phyloP scores from a whole-genome alignment of 768 basidiomycete species.

The Tricholoma terreum region DNA sequence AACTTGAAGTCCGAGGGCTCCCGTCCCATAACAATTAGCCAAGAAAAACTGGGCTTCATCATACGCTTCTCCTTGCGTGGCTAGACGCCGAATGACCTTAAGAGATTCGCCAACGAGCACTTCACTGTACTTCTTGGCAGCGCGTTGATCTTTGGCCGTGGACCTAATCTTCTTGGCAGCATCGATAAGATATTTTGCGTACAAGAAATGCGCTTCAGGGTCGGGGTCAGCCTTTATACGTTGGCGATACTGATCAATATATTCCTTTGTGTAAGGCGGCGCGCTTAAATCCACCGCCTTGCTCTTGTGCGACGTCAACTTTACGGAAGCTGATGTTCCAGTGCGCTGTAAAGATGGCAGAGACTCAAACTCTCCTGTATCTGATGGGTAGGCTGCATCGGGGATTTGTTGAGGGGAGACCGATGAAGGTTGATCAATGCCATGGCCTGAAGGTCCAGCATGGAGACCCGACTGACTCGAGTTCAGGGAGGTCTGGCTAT shows the following conservation, averaged over 20 bases:
- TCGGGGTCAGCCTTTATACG: conserved; percentile 98
- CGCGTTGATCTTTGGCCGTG: conserved; percentile 70
- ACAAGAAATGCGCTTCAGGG: conserved; percentile 95
- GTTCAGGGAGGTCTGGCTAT: conserved; percentile 24
- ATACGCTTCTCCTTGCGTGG: conserved; percentile 88
- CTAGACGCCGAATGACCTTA: conserved; percentile 89
- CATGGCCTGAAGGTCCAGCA: conserved; percentile 13
- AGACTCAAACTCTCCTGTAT: conserved; percentile 52
- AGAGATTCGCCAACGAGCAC: conserved; percentile 82
- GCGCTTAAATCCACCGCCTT: conserved; percentile 81
- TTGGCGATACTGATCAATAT: conserved; percentile 96
- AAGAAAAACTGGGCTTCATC: conserved; percentile 98
- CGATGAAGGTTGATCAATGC: conserved; percentile 16
- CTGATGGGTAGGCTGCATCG: conserved; percentile 5
- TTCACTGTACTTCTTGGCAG: conserved; percentile 90
- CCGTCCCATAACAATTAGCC: conserved; percentile 95
- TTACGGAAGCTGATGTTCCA: conserved; percentile 54
- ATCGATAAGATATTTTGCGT: conserved; percentile 98
- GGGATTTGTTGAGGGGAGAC: conserved; percentile 21
- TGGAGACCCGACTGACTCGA: conserved; percentile 33
- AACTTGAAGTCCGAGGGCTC: conserved; percentile 90
- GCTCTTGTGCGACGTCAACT: conserved; percentile 58
- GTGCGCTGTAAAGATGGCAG: conserved; percentile 57
- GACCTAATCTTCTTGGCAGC: conserved; percentile 90
- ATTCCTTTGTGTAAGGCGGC: conserved; percentile 91